Evolutionary conservation across 352 stramenopile genomes (phyloP).

Genomic region (Phytophthora aleatoria): DNA sequence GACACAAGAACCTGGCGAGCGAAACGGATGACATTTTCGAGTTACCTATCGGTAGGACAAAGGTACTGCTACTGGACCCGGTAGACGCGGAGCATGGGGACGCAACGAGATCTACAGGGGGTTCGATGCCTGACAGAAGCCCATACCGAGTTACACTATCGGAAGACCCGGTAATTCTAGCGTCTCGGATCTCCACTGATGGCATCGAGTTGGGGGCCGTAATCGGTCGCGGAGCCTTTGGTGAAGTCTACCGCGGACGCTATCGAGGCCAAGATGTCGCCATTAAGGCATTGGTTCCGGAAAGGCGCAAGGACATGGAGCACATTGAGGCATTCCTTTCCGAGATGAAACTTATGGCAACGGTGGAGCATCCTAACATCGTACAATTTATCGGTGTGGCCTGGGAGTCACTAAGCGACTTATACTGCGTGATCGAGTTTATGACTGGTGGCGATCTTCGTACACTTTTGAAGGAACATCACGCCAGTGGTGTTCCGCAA

Average conservation of each 20-base stretch:
- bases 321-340: constrained; percentile 47
- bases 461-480: constrained; percentile 37
- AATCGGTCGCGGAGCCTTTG: constrained; percentile 11
- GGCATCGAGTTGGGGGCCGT: constrained; percentile 7
- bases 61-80: neutral
- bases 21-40: constrained; percentile 9
- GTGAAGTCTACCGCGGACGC: constrained; percentile 8
- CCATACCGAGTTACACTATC: constrained; percentile 28
- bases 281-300: constrained; percentile 22
- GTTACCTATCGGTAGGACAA: constrained; percentile 10
- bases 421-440: constrained; percentile 55
- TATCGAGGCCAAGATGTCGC: constrained; percentile 10
- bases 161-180: constrained; percentile 35
- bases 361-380: constrained; percentile 56
- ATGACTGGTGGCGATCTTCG: constrained; percentile 56
- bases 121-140: constrained; percentile 18
- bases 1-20: neutral
- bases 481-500: constrained; percentile 16
- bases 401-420: constrained; percentile 54
- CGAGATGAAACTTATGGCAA: constrained; percentile 48
- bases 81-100: constrained; percentile 4
- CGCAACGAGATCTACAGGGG: constrained; percentile 8
- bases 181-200: constrained; percentile 8
- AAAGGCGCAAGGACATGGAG: constrained; percentile 45
- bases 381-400: constrained; percentile 61